phyloP scores from a whole-genome alignment of 2,329 filamentous ascomycete species.

The Beauveria brongniartii region DNA sequence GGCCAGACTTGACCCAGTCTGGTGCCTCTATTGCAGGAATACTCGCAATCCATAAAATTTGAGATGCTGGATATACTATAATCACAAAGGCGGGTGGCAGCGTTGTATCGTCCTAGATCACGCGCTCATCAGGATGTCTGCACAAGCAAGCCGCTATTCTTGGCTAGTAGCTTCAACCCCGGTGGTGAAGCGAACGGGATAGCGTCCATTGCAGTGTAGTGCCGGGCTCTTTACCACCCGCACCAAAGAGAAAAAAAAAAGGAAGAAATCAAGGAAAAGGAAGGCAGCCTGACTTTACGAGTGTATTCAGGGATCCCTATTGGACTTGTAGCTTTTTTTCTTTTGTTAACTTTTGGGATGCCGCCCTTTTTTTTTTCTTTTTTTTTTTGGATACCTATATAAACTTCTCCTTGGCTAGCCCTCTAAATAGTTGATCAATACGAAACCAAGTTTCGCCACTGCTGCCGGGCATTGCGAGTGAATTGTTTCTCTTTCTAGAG shows the following conservation, averaged over 20 bases:
- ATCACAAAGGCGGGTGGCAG: slow-evolving; percentile 4
- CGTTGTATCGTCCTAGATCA: background rate
- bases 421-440: slow-evolving; percentile 4
- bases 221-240: background rate
- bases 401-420: slow-evolving; percentile 10
- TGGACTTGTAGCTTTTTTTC: background rate
- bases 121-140: background rate
- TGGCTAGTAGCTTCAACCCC: background rate
- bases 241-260: slow-evolving; percentile 11
- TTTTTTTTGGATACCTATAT: background rate
- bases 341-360: background rate
- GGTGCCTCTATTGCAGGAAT: slow-evolving; percentile 1
- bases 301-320: slow-evolving; percentile 4
- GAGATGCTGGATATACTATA: slow-evolving; percentile 4
- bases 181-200: slow-evolving; percentile 6
- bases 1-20: slow-evolving; percentile 1
- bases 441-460: slow-evolving; percentile 9
- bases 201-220: background rate
- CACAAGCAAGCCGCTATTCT: background rate
- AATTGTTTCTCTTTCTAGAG: background rate
- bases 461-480: background rate
- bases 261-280: background rate
- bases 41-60: background rate
- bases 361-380: background rate
- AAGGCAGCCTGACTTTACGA: background rate